phyloP scores from a whole-genome alignment of 1,284 basidiomycete genomes.

The Ganoderma leucocontextum region DNA sequence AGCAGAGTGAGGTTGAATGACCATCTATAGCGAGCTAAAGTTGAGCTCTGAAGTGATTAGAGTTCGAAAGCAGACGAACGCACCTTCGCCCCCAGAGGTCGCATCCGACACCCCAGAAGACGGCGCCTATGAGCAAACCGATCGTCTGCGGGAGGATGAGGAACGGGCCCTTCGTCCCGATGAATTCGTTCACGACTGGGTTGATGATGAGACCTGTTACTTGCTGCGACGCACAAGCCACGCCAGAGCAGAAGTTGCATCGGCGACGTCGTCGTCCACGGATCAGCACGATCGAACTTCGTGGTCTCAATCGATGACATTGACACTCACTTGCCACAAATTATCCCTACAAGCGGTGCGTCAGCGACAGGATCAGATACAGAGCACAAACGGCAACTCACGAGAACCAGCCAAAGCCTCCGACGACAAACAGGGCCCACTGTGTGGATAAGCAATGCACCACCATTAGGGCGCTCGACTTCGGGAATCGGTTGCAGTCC shows the following conservation, averaged over 20 bases:
- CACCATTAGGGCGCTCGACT: neutral
- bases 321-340: slow-evolving; percentile 63
- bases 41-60: slow-evolving; percentile 31
- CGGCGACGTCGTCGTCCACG: neutral
- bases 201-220: slow-evolving; percentile 61
- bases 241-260: neutral
- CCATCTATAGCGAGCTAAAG: slow-evolving; percentile 48
- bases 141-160: slow-evolving; percentile 64
- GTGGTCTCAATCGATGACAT: neutral
- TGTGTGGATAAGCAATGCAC: slow-evolving; percentile 28
- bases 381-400: slow-evolving; percentile 43
- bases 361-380: neutral
- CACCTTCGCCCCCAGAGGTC: slow-evolving; percentile 69
- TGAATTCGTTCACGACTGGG: slow-evolving; percentile 64
- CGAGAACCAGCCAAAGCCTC: slow-evolving; percentile 77
- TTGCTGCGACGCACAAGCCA: slow-evolving; percentile 15
- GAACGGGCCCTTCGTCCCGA: slow-evolving; percentile 57
- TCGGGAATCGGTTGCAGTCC: neutral
- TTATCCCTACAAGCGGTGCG: slow-evolving; percentile 54
- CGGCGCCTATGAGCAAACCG: slow-evolving; percentile 73
- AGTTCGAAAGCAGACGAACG: neutral
- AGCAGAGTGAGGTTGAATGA: slow-evolving; percentile 80
- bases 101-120: slow-evolving; percentile 67
- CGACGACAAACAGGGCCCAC: slow-evolving; percentile 63
- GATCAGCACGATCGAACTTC: neutral